Conservation (phyloP, 2,329 filamentous ascomycete genomes). For the Blastomyces silverae region DNA sequence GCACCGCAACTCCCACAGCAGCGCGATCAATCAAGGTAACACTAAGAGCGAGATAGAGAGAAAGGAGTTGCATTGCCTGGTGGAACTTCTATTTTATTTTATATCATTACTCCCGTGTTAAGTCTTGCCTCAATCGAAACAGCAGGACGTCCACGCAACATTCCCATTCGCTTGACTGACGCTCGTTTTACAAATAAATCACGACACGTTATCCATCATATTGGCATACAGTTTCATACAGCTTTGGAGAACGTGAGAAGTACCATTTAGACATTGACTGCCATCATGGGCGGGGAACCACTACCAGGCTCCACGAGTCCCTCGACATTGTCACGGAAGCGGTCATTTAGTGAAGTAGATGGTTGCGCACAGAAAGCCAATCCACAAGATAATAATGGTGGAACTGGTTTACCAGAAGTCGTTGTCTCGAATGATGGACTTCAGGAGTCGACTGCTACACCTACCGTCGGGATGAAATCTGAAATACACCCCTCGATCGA, state of each 20-base stretch:
- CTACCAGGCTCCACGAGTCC: background rate
- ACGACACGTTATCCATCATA: background rate
- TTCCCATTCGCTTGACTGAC: background rate
- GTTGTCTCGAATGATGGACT: background rate
- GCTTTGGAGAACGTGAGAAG: background rate
- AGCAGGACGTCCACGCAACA: background rate
- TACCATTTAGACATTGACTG: background rate
- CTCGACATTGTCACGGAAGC: constrained; percentile 2
- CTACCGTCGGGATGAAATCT: background rate
- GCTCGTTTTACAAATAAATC: background rate
- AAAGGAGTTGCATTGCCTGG: background rate
- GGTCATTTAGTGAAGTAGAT: constrained; percentile 2
- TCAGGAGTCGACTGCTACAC: background rate
- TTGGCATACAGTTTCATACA: background rate
- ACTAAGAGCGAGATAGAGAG: background rate
- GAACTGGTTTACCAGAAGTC: background rate
- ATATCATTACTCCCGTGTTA: background rate
- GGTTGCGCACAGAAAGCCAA: background rate
- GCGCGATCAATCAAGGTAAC: background rate
- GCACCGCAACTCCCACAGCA: background rate
- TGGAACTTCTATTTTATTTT: background rate
- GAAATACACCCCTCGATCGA: constrained; percentile 9
- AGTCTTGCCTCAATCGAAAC: background rate
- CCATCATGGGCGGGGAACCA: background rate
- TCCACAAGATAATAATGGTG: background rate